A percentile compares a stretch with the other conserved stretches of the same genome.
Conservation (phyloP, 768 basidiomycete genomes). For the Psilocybe azurescens region DNA sequence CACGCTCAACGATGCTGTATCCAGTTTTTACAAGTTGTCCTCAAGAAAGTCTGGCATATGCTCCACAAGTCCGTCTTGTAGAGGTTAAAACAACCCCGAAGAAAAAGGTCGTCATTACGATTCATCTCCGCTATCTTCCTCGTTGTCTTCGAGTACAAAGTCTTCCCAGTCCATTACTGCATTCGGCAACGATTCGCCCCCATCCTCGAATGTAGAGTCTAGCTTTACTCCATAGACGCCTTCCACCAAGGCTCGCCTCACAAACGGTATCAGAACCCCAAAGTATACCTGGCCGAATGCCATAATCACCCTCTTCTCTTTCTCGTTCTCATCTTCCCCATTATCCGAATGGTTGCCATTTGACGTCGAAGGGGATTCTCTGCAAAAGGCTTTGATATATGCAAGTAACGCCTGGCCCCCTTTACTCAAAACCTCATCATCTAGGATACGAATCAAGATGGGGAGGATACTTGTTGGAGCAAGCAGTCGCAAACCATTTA, state of each 20-base stretch:
- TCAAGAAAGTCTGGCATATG: background rate
- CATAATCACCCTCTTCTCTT: slow-evolving; percentile 40
- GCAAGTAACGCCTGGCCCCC: slow-evolving; percentile 50
- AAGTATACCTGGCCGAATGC: slow-evolving; percentile 65
- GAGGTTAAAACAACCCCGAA: background rate
- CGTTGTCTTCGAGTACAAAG: slow-evolving; percentile 26
- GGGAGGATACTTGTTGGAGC: slow-evolving; percentile 67
- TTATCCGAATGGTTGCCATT: slow-evolving; percentile 18
- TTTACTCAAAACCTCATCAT: slow-evolving; percentile 49
- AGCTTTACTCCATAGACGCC: slow-evolving; percentile 67
- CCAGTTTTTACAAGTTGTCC: background rate
- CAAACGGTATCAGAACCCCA: slow-evolving; percentile 69
- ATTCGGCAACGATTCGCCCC: slow-evolving; percentile 25
- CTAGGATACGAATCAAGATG: slow-evolving; percentile 55
- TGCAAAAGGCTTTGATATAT: slow-evolving; percentile 42
- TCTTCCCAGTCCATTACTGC: slow-evolving; percentile 42
- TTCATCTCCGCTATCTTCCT: slow-evolving; percentile 20
- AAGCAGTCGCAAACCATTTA: slow-evolving; percentile 84
- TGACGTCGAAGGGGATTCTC: slow-evolving; percentile 5
- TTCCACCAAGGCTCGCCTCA: slow-evolving; percentile 70
- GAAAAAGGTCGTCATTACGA: background rate
- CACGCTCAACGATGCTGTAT: too few species aligned
- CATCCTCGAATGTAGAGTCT: slow-evolving; percentile 26
- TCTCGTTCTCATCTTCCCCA: slow-evolving; percentile 25
- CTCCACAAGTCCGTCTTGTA: background rate